Base-by-base conservation (phyloP, 306 rosid genomes). In the Pterocarpus macrocarpus region DNA sequence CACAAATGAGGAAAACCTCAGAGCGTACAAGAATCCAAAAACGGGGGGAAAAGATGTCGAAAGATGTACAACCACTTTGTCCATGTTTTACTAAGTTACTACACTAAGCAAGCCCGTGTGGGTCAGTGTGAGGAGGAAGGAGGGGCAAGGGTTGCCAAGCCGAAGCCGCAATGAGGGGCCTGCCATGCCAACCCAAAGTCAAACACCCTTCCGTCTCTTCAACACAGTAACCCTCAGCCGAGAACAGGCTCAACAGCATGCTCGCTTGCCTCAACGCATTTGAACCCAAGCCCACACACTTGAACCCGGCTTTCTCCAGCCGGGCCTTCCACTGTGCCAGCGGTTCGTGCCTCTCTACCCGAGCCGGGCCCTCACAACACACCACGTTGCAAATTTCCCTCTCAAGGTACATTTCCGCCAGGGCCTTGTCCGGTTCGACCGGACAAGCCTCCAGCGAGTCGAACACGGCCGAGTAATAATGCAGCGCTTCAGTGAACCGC, bases 401-500 rank as follows among this genome's bases (percentile, higher is more conserved):
- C 84, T 91, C 91, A 53, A 91, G 67, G 82, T 91, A 87, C 66
- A 17, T 22, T 58, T 58, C 35, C 12, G 35, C 98, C 1, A 91
- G 17, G 4, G 89, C 89, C 65, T 94, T 94, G 45, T 88, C 95
- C 84, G 95, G 97, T 81, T 88, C 90, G 28, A 72, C 72, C 59
- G 88, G 56, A 75, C 97, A 92, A 43, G 90, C 97, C 47, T 91
- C 97, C 8, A 94, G 82, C 71, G 98, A 94, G 65, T 94, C 98
- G 76, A 90, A 92, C 91, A 94, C 87, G 66, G 94, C 92, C 39
- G 98, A 94, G 71, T 94, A 94, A 75, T 90, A 94, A 71, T 90
- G 92, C 3, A 94, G 69, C 0, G 98, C 91, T 65, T 92, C 97
- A 2, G 97, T 91, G 91, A 94, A 94, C 84, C 98, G 94, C 58